Percentiles rank a stretch among this genome's conserved stretches.
Conservation (phyloP, 2,329 filamentous ascomycete genomes). For the Aspergillus brasiliensis region DNA sequence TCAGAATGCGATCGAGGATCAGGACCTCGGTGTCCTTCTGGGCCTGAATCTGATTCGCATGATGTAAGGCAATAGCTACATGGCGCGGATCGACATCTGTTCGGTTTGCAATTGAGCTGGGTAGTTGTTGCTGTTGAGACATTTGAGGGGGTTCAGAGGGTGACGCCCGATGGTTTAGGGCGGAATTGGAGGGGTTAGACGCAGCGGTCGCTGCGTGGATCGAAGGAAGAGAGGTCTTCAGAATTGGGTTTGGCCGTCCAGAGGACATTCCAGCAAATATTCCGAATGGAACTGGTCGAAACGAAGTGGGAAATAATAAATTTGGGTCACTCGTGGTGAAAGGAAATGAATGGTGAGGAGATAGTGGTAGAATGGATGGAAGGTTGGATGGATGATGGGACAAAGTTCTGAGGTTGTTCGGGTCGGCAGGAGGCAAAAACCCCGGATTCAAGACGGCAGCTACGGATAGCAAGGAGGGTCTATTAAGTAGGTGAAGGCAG, state of each 20-base stretch:
- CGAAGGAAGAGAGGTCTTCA: constrained; percentile 59
- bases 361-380: not conserved
- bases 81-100: constrained; percentile 49
- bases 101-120: constrained; percentile 33
- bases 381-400: not conserved
- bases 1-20: constrained; percentile 72
- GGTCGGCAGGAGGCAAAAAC: constrained; percentile 21
- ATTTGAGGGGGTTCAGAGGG: constrained; percentile 18
- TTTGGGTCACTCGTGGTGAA: not conserved
- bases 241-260: constrained; percentile 60
- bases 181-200: constrained; percentile 47
- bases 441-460: constrained; percentile 13
- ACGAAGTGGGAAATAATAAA: not conserved
- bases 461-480: not conserved
- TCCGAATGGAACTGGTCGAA: not conserved
- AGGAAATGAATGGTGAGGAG: not conserved
- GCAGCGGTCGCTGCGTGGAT: constrained; percentile 44
- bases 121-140: constrained; percentile 26
- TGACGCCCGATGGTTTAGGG: constrained; percentile 34
- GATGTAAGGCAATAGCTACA: constrained; percentile 70
- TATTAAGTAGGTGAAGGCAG: not conserved
- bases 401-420: constrained; percentile 6
- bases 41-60: constrained; percentile 79
- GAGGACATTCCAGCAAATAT: constrained; percentile 15
- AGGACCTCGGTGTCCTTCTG: constrained; percentile 75